Base-by-base conservation (phyloP, 2,329 filamentous ascomycete genomes). In the Ceratocystis destructans region DNA sequence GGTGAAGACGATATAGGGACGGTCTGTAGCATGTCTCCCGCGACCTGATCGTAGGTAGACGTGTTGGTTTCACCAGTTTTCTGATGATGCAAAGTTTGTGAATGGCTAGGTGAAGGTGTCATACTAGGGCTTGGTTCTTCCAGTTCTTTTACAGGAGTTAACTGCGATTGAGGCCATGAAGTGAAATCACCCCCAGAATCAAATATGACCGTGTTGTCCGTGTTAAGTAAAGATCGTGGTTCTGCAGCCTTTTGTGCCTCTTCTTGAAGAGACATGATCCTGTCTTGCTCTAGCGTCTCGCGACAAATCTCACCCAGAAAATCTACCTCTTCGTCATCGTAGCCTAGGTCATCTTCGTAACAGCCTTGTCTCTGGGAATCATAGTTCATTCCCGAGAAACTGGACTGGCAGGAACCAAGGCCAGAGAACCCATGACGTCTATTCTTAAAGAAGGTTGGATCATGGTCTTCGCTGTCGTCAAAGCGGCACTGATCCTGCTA, bases 401-500 rank as follows among this genome's bases (percentile, higher is more conserved):
- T 22, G 1, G 55, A 8, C 17, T n/a, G 55, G 15, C 12, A 41
- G 12, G 28, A n/a, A 59, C 8, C 28, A 33, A 59, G 8, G 28
- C 28, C 15, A 25, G 17, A n/a, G 28, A 31, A 2, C 8, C 25
- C 33, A 31, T 59, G 31, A 31, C 17, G 33, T 15, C 53, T 45
- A 22, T 59, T 33, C 5, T 33, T 31, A 15, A 57, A 25, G 53
- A 20, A 66, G 31, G 45, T 66, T 22, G 31, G 25, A 41, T 61
- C 61, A n/a, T 64, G 50, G n/a, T 37, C 45, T 33, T 61, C 44
- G 44, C 53, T 61, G 31, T 46, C 28, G 25, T 59, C 46, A 45
- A 45, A 53, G 61, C 46, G 37, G 55, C 64, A 62, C 48, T 62
- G 64, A 62, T 68, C 67, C 61, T 61, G 64, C 67, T 68, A 68